These are phyloP conservation scores for Pelargonium myrrhifolium DNA, from an alignment of 441 rosid species.

Conservation along the genomic window DNA sequence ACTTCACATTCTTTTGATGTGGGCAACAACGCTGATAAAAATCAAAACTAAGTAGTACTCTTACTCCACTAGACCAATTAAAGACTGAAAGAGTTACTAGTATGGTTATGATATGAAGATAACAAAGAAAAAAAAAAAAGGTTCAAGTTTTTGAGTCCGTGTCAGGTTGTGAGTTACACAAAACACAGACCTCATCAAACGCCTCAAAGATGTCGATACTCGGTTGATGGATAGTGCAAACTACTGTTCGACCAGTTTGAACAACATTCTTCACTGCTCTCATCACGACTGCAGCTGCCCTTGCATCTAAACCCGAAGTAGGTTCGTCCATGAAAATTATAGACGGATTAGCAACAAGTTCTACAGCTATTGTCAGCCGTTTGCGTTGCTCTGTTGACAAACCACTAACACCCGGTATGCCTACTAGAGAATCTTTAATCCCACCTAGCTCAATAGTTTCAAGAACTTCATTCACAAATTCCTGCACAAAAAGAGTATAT, in stretches of 20 bases:
- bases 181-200: constrained; percentile 44
- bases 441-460: constrained; percentile 48
- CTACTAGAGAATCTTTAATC: constrained; percentile 42
- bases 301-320: constrained; percentile 61
- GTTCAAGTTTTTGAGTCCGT: no score
- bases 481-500: constrained; percentile 22
- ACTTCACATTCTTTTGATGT: no score
- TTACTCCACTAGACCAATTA: not conserved
- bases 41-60: no score
- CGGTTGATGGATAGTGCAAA: constrained; percentile 71
- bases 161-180: no score
- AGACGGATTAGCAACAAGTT: constrained; percentile 69
- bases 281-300: constrained; percentile 70
- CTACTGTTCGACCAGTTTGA: constrained; percentile 59
- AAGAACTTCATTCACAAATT: constrained; percentile 45
- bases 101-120: no score
- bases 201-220: constrained; percentile 59
- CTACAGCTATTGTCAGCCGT: constrained; percentile 53
- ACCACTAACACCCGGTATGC: constrained; percentile 43
- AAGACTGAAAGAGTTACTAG: no score
- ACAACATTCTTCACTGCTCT: constrained; percentile 59
- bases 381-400: constrained; percentile 64
- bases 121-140: no score
- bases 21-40: no score
- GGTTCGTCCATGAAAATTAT: constrained; percentile 74